phyloP scores from a whole-genome alignment of 2,329 filamentous ascomycete species.

The Colletotrichum sidae region DNA sequence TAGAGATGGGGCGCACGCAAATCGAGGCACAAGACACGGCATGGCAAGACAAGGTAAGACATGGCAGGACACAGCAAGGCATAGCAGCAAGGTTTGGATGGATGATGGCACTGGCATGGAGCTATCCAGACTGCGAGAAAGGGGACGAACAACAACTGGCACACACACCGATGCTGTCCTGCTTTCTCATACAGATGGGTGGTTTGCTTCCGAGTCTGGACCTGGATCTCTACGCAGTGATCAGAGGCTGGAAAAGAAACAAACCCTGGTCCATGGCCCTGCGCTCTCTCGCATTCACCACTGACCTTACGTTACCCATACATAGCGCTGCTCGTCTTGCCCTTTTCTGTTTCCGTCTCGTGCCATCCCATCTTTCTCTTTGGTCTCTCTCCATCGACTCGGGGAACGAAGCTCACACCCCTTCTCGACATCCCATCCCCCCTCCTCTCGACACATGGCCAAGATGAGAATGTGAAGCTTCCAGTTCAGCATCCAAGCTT shows the following conservation, averaged over 20 bases:
- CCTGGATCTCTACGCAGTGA: too few relatives aligned
- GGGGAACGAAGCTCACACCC: slow-evolving; percentile 9
- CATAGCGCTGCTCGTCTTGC: slow-evolving; percentile 1
- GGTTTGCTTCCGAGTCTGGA: too few relatives aligned
- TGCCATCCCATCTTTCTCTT: slow-evolving; percentile 1
- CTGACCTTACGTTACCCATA: slow-evolving; percentile 18
- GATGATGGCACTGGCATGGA: too few relatives aligned
- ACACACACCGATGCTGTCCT: too few relatives aligned
- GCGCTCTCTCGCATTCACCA: not conserved
- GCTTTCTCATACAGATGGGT: too few relatives aligned
- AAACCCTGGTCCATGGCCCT: not conserved
- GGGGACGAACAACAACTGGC: too few relatives aligned
- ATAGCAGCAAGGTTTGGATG: too few relatives aligned
- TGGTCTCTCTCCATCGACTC: slow-evolving; percentile 12
- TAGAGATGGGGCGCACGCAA: slow-evolving; percentile 19
- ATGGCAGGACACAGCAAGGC: too few relatives aligned
- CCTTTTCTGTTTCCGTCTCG: not conserved
- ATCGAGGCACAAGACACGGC: not conserved
- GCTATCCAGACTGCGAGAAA: not conserved
- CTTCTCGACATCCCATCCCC: not conserved
- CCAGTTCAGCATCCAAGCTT: slow-evolving; percentile 14
- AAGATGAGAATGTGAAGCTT: slow-evolving; percentile 34
- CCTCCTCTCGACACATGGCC: slow-evolving; percentile 13
- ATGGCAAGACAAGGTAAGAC: too few relatives aligned
- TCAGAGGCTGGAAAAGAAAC: too few relatives aligned